Conservation (phyloP, 2,329 filamentous ascomycete genomes). For the Sphaerulina populicola region DNA sequence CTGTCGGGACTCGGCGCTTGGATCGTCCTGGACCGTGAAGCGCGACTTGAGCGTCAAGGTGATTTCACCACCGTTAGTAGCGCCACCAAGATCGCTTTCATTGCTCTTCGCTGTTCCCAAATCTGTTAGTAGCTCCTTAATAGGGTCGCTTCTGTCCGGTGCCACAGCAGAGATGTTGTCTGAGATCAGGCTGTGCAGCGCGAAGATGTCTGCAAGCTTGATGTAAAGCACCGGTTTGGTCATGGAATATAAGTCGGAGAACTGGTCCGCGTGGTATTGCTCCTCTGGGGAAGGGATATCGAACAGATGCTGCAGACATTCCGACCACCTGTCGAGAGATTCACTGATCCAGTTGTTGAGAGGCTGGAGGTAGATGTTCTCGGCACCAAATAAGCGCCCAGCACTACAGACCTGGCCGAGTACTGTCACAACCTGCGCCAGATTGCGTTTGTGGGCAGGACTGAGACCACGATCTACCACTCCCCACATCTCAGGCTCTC, state of each 20-base stretch:
- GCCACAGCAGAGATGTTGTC: conserved; percentile 70
- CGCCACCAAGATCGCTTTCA: conserved; percentile 59
- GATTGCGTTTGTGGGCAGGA: conserved; percentile 84
- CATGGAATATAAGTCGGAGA: conserved; percentile 93
- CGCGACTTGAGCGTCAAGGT: conserved; percentile 32
- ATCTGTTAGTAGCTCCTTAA: conserved; percentile 87
- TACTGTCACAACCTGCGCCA: conserved; percentile 85
- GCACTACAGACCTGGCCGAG: conserved; percentile 77
- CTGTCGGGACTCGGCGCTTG: conserved; percentile 82
- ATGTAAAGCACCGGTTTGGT: conserved; percentile 98
- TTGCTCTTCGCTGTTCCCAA: conserved; percentile 94
- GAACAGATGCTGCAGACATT: conserved; percentile 69
- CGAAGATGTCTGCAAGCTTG: conserved; percentile 96
- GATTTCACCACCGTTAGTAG: conserved; percentile 30
- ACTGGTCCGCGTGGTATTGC: conserved; percentile 97
- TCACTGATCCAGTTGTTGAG: conserved; percentile 86
- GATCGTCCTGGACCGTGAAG: conserved; percentile 51
- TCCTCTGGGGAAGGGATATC: conserved; percentile 76
- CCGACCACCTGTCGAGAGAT: conserved; percentile 67
- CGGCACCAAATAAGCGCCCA: conserved; percentile 83
- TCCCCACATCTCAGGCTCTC: conserved; percentile 85
- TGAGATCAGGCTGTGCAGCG: conserved; percentile 81
- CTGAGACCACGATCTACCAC: conserved; percentile 84
- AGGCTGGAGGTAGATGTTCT: conserved; percentile 92
- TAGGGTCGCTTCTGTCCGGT: conserved; percentile 70